Percentiles rank a stretch among this genome's conserved stretches.
Evolutionary conservation across 495 filamentous ascomycete genomes (phyloP).

Genomic region (Neurospora sp.): DNA sequence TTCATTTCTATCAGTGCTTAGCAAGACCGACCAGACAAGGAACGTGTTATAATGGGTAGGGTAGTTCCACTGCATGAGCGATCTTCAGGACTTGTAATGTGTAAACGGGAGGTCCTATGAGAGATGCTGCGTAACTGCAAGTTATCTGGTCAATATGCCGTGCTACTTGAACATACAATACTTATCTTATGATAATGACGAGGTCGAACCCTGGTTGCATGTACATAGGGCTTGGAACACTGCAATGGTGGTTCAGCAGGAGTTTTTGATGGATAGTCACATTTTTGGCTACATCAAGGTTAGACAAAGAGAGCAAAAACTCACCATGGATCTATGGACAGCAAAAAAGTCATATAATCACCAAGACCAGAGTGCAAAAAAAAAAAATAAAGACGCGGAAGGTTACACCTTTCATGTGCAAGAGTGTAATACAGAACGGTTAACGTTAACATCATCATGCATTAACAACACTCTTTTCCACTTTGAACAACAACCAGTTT

Average conservation of each 20-base stretch:
- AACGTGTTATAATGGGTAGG: no score
- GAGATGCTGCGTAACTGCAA: background rate
- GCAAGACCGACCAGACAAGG: no score
- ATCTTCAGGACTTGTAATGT: background rate
- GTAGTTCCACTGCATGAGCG: background rate
- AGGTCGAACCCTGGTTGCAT: no score
- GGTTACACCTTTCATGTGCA: background rate
- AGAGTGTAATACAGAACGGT: background rate
- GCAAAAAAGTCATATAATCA: background rate
- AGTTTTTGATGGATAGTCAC: no score
- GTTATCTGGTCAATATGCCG: no score
- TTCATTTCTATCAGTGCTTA: no score
- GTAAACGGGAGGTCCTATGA: background rate
- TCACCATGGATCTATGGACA: background rate
- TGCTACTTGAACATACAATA: background rate
- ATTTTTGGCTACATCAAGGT: no score
- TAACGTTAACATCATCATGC: background rate
- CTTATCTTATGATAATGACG: background rate
- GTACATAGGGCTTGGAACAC: no score
- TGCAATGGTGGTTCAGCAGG: background rate
- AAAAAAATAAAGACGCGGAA: no score
- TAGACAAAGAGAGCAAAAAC: no score
- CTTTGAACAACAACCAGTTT: background rate
- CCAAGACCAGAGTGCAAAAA: no score
- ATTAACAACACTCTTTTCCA: no score